Conservation (phyloP, 2,329 filamentous ascomycete genomes). For the Elsinoe necatrix region DNA sequence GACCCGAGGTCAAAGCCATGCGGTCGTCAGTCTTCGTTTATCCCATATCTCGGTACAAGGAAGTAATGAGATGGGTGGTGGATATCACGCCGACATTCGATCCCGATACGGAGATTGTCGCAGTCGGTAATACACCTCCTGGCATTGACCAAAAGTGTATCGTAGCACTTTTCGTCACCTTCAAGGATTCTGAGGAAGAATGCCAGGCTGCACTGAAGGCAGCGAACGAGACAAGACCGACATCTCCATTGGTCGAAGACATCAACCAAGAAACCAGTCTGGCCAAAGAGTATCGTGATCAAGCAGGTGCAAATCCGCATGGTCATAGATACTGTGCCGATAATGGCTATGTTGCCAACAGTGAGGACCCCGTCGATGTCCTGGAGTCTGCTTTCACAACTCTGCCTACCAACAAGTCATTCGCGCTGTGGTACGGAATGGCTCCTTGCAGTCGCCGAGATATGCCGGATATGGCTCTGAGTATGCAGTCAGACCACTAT, state of each 20-base stretch:
- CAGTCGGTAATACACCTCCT: conserved; percentile 28
- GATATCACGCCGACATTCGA: conserved; percentile 30
- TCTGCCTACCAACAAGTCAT: conserved; percentile 39
- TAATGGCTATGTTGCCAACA: conserved; percentile 44
- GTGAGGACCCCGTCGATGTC: conserved; percentile 38
- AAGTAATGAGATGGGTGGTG: conserved; percentile 42
- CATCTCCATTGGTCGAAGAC: conserved; percentile 31
- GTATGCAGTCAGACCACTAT: conserved; percentile 49
- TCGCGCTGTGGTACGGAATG: conserved; percentile 46
- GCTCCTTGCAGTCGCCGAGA: conserved; percentile 37
- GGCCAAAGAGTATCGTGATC: conserved; percentile 35
- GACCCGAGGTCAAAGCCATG: conserved; percentile 23
- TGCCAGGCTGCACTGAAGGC: conserved; percentile 32
- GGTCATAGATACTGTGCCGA: conserved; percentile 44
- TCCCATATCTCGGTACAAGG: conserved; percentile 37
- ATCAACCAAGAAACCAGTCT: conserved; percentile 38
- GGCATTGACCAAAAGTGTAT: conserved; percentile 26
- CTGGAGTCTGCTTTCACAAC: conserved; percentile 42
- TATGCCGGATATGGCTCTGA: conserved; percentile 46
- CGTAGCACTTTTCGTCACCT: conserved; percentile 35
- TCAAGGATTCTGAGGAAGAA: conserved; percentile 32
- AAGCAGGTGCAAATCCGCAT: conserved; percentile 42
- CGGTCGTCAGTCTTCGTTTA: conserved; percentile 40
- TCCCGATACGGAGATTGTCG: conserved; percentile 35
- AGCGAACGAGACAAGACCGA: conserved; percentile 34